Evolutionary conservation across 805 yeast genomes (phyloP), one percentile per base, ranked within the genome.

Genomic region (Sugiyamaella chiloensis): DNA sequence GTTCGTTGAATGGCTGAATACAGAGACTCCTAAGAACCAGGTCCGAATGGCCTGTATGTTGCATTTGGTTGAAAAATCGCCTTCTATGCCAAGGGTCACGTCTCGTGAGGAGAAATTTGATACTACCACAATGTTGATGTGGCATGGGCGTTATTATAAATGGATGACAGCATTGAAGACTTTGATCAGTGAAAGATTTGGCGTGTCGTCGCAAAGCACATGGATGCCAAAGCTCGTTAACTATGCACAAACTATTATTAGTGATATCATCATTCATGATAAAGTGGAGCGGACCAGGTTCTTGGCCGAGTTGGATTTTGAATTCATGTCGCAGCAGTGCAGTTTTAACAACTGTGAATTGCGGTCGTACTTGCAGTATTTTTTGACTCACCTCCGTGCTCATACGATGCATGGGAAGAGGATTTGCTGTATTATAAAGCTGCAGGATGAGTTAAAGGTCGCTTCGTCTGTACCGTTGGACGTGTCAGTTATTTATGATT

Each of bases 171-270:
- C 24, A 20, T 6, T 44, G 5, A 19, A 24, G 9, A 29, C 12
- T 12, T 17, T 45, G 8, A 14, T 42, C 30, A 16, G 29, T 8
- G 20, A 34, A 23, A 31, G 42, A 16, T 48, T 36, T 29, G 35
- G 42, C 21, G 32, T 42, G 42, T 17, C 24, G 14, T 14, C 27
- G 19, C 55, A 53, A 20, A 44, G 17, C 14, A 11, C 40, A 32
- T 53, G 57, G 57, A 17, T 52, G 23, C 57, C 57, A 5, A 30
- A 41, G 24, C 30, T 52, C 27, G 37, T 52, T 30, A 47, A 37
- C 14, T 52, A 45, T 24, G 41, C 40, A 5, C 27, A 32, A 40
- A 20, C 39, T 11, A 30, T 47, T 8, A 27, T 53, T 17, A 26
- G 44, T n/a, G 40, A 52, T 20, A 17, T n/a, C 32, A 24, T 42